Percentiles rank a stretch among this genome's conserved stretches.
Conservation (phyloP, 192 early-diverging fungal species). For the Coemansia sp. region DNA sequence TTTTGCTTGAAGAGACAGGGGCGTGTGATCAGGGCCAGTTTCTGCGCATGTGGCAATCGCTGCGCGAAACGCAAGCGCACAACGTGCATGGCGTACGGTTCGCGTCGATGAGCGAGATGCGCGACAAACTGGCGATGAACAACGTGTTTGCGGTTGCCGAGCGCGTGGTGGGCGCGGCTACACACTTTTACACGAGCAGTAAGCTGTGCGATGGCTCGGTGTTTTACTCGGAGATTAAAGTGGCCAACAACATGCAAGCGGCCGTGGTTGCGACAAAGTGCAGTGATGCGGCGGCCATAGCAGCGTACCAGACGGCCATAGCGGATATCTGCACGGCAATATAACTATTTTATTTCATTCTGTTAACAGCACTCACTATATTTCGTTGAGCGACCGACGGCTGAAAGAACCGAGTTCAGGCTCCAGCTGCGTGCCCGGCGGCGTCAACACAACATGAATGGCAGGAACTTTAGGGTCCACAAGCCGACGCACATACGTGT, state of each 20-base stretch:
- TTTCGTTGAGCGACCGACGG: conserved; percentile 17
- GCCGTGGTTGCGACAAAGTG: conserved; percentile 50
- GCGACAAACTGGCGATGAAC: conserved; percentile 59
- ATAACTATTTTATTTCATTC: neutral
- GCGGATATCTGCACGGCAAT: conserved; percentile 49
- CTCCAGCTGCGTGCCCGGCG: conserved; percentile 26
- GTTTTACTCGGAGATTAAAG: conserved; percentile 64
- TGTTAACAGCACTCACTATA: neutral
- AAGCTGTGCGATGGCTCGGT: conserved; percentile 59
- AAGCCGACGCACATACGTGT: conserved; percentile 25
- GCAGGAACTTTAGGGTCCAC: conserved; percentile 22
- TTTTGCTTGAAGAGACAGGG: conserved; percentile 56
- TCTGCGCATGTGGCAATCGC: conserved; percentile 58
- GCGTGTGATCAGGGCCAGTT: conserved; percentile 55
- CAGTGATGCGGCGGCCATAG: conserved; percentile 29
- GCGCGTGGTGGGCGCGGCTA: conserved; percentile 56
- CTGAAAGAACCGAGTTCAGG: conserved; percentile 32
- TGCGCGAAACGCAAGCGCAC: conserved; percentile 38
- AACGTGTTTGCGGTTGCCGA: conserved; percentile 70
- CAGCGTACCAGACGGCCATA: conserved; percentile 51
- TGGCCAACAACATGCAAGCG: conserved; percentile 53
- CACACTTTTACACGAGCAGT: conserved; percentile 63
- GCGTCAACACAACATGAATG: conserved; percentile 25
- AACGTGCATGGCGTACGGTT: conserved; percentile 37
- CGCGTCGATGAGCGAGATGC: conserved; percentile 49